phyloP scores from a whole-genome alignment of 2,329 filamentous ascomycete species.

The Aureobasidium sp. region DNA sequence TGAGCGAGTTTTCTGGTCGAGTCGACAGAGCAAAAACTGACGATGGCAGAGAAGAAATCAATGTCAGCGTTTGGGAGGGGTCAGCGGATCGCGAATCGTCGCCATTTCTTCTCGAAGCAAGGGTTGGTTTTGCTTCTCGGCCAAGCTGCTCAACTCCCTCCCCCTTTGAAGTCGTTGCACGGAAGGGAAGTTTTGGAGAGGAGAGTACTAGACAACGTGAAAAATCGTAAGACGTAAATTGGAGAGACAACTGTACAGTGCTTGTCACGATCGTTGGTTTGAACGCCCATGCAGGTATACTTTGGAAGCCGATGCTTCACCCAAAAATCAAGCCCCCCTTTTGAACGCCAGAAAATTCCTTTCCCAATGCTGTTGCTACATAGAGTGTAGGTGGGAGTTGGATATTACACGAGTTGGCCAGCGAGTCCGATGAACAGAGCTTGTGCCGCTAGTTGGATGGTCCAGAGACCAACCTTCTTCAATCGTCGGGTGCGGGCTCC shows the following conservation, averaged over 20 bases:
- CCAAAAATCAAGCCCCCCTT: not conserved
- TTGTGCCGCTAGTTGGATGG: conserved; percentile 81
- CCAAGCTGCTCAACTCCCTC: not conserved
- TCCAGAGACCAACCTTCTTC: conserved; percentile 96
- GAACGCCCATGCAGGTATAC: not conserved
- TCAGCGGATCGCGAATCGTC: not conserved
- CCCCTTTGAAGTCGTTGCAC: not conserved
- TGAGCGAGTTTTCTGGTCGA: not conserved
- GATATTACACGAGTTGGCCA: conserved; percentile 54
- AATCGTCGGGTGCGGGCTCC: conserved; percentile 77
- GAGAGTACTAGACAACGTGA: not conserved
- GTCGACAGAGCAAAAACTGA: not conserved
- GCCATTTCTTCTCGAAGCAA: conserved; percentile 2
- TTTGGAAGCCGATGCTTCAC: not conserved
- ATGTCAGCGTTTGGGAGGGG: not conserved
- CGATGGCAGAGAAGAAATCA: not conserved
- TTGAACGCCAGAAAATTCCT: not conserved
- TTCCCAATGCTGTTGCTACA: conserved; percentile 7
- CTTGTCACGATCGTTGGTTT: not conserved
- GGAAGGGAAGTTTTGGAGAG: not conserved
- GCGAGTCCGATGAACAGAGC: conserved; percentile 93
- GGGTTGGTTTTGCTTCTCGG: not conserved
- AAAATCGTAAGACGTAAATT: conserved; percentile 4
- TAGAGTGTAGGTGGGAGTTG: not conserved
- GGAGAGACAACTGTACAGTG: not conserved